Base-by-base conservation (phyloP, 495 filamentous ascomycete genomes). In the Bryoglossum gracile region DNA sequence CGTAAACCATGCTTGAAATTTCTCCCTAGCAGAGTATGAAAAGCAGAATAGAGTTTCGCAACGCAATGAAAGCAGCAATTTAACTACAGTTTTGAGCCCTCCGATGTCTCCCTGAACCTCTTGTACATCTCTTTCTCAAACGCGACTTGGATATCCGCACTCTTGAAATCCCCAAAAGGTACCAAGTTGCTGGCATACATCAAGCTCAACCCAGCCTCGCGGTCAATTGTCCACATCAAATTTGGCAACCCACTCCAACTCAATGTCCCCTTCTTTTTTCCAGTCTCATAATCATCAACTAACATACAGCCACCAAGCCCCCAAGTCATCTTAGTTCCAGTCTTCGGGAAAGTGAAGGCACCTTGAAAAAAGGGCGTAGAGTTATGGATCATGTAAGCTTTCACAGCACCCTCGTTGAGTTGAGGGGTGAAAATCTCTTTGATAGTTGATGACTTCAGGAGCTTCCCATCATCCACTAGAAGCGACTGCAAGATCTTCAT, bases 401-500 rank as follows among this genome's bases (percentile, higher is more conserved):
- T 14, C n/a, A 11, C 21, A 10, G 14, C 19, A 26, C 11, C 38
- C 10, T 13, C 21, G 8, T 39, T 50, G 24, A 71, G 57, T 14
- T 67, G 64, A 10, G 65, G 55, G 42, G 51, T 48, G 54, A 77
- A 76, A 63, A 78, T 69, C 40, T 58, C 43, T 4, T 72, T 65
- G 13, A 70, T 59, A 8, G 66, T 67, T 22, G 51, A 52, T 11
- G 57, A 44, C 42, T 65, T 62, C 5, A 78, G 58, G n/a, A 78
- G 35, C 26, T 62, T 64, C 23, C 62, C 68, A 52, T 76, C 71
- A 51, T 68, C 65, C 1, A 44, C 49, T 16, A 78, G 54, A 3
- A 78, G 6, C 3, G 63, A 63, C 2, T 58, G 61, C 21, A 75
- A 58, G 11, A 80, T 44, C 54, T 70, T 72, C 19, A 66, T 37